A percentile compares a stretch with the other conserved stretches of the same genome.
Evolutionary conservation across 78 protist genomes (phyloP).

Genomic region (Dictyostelium intermedium): DNA sequence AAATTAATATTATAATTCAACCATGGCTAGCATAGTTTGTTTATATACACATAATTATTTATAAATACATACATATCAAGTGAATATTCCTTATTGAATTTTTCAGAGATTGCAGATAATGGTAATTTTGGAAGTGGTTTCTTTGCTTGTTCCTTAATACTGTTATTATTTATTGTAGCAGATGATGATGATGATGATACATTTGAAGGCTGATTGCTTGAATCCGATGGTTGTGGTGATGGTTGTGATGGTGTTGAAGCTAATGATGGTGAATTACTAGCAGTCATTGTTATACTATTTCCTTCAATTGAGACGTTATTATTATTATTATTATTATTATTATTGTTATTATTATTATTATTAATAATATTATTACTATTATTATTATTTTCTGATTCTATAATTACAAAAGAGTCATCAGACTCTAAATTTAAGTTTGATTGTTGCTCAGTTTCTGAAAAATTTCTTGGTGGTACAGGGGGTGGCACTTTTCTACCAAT

Average conservation of each 20-base stretch:
- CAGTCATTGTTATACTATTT: slow-evolving; percentile 5
- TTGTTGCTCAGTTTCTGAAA: not conserved
- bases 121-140: slow-evolving; percentile 18
- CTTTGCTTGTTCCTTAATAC: not conserved
- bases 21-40: no score
- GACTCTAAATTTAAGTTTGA: slow-evolving; percentile 2
- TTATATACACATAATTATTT: not conserved
- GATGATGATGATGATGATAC: not conserved
- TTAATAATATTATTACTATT: no score
- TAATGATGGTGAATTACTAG: slow-evolving; percentile 17
- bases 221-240: slow-evolving; percentile 2
- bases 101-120: slow-evolving; percentile 6
- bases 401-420: slow-evolving; percentile 23
- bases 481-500: slow-evolving; percentile 11
- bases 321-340: not conserved
- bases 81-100: slow-evolving; percentile 44
- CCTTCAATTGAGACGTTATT: not conserved
- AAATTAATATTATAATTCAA: not conserved
- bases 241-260: not conserved
- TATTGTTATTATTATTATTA: not conserved
- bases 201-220: not conserved
- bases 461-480: slow-evolving; percentile 1
- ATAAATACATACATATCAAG: slow-evolving; percentile 14
- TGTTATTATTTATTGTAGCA: not conserved
- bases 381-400: not conserved